phyloP scores from a whole-genome alignment of 306 rosid genomes.

The Delonix regia region DNA sequence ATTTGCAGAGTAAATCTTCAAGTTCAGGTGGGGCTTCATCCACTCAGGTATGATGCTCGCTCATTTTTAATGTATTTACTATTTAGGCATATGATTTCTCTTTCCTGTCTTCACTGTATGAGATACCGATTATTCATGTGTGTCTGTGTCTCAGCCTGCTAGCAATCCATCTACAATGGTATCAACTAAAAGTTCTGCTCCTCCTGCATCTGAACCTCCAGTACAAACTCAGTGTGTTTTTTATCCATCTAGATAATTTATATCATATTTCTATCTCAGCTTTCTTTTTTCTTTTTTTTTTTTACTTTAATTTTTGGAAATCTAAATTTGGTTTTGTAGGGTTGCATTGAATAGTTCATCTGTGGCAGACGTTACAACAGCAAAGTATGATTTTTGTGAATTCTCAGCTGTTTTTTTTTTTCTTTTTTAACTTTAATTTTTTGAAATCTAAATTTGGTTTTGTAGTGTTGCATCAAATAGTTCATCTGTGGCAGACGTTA shows the following conservation, averaged over 20 bases:
- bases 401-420: not conserved
- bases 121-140: conserved; percentile 29
- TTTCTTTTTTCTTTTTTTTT: not conserved
- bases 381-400: too few species aligned
- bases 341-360: conserved; percentile 43
- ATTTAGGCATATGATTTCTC: conserved; percentile 14
- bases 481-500: conserved; percentile 40
- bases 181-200: conserved; percentile 49
- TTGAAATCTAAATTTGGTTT: conserved; percentile 25
- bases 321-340: conserved; percentile 41
- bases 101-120: conserved; percentile 26
- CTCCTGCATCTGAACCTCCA: conserved; percentile 35
- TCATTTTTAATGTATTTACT: conserved; percentile 28
- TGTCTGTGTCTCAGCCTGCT: conserved; percentile 59
- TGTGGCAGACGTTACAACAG: conserved; percentile 35
- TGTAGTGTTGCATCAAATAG: conserved; percentile 47
- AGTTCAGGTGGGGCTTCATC: conserved; percentile 75
- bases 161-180: conserved; percentile 54
- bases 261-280: not conserved
- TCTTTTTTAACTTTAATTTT: not conserved
- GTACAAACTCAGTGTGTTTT: conserved; percentile 66
- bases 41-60: conserved; percentile 59
- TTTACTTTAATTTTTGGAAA: not conserved
- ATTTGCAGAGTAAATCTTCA: conserved; percentile 67
- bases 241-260: conserved; percentile 1